Conservation (phyloP, 2,329 filamentous ascomycete species). For the Trichoderma pleuroti region DNA sequence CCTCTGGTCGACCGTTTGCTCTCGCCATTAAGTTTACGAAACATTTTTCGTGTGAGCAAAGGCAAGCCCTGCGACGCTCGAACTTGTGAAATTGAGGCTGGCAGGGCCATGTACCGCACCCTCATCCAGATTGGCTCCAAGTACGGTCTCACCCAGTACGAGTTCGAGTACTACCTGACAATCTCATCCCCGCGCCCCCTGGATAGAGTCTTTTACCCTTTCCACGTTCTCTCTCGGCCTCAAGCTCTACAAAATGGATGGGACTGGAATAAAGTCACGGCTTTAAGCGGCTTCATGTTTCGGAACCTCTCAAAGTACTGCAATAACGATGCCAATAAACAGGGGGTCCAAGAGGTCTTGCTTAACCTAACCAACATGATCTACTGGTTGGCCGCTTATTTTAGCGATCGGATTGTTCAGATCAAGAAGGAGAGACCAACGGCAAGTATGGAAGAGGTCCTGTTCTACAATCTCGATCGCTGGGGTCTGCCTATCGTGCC, state of each 20-base stretch:
- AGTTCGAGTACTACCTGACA: background rate
- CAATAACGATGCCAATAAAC: no score
- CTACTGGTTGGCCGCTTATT: no score
- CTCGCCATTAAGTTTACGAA: background rate
- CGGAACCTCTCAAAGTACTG: background rate
- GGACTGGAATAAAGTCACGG: background rate
- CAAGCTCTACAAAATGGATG: background rate
- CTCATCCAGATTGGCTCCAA: background rate
- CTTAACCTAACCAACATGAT: no score
- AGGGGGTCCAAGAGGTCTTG: no score
- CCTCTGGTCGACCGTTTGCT: background rate
- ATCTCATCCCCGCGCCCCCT: background rate
- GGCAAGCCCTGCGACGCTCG: background rate
- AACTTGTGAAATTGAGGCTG: background rate
- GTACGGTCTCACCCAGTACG: background rate
- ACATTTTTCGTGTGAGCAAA: background rate
- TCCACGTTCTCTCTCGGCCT: background rate
- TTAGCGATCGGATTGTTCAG: no score
- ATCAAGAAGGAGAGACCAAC: no score
- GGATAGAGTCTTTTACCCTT: background rate
- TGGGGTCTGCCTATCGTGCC: no score
- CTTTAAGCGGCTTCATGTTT: no score
- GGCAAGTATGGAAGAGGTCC: no score
- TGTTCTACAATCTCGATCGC: no score
- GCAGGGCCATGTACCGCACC: background rate